phyloP scores from a whole-genome alignment of 148 eudicot genomes.

The Nyssa sinensis region DNA sequence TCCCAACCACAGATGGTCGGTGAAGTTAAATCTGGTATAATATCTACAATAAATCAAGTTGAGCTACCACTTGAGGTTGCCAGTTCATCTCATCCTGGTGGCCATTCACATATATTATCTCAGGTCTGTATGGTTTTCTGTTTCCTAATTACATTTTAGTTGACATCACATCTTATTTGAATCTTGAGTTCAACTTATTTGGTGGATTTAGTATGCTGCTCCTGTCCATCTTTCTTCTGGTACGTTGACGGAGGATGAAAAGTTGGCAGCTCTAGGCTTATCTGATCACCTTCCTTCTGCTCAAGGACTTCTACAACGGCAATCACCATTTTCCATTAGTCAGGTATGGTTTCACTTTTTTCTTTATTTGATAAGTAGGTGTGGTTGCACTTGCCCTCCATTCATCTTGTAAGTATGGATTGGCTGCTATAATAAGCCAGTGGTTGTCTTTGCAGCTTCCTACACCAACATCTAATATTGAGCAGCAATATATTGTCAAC shows the following conservation, averaged over 20 bases:
- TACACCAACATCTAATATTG: constrained; percentile 59
- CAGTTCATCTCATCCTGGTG: constrained; percentile 56
- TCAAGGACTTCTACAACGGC: constrained; percentile 67
- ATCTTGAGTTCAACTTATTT: constrained; percentile 11
- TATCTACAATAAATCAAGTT: constrained; percentile 57
- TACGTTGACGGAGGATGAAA: constrained; percentile 69
- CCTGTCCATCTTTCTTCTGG: constrained; percentile 50
- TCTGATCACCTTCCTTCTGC: constrained; percentile 81
- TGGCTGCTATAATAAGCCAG: constrained; percentile 7
- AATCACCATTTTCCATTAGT: constrained; percentile 53
- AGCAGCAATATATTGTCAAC: constrained; percentile 77
- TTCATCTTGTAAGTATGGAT: neutral
- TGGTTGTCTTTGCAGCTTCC: constrained; percentile 54
- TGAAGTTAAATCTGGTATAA: constrained; percentile 53
- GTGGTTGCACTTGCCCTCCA: constrained; percentile 12
- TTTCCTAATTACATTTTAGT: neutral
- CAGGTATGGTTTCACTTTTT: constrained; percentile 58
- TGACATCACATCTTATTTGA: neutral
- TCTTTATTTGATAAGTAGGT: too few relatives aligned
- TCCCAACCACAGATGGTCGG: constrained; percentile 46
- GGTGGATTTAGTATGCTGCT: constrained; percentile 53
- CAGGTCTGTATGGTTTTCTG: constrained; percentile 41
- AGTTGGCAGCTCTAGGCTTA: constrained; percentile 60
- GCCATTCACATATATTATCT: constrained; percentile 58
- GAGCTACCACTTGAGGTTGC: constrained; percentile 74